phyloP scores from a whole-genome alignment of 1,284 basidiomycete genomes.

The Quambalaria eucalypti region DNA sequence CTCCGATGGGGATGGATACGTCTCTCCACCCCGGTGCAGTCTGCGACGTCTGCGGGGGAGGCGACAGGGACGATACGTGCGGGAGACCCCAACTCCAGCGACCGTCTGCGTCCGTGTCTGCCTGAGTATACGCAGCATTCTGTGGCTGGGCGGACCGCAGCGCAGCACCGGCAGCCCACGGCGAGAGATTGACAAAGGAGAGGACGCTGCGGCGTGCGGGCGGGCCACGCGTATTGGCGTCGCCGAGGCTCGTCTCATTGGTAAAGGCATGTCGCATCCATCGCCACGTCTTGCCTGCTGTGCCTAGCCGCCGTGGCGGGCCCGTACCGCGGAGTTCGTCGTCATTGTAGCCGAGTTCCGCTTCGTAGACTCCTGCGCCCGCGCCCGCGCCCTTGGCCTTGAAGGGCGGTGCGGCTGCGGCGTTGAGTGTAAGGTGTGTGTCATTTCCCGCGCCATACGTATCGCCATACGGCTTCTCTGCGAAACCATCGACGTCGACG shows the following conservation, averaged over 20 bases:
- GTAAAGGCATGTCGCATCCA: not conserved
- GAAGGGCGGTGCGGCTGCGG: too few relatives aligned
- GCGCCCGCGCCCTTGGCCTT: too few relatives aligned
- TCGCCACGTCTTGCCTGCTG: not conserved
- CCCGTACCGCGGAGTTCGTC: not conserved
- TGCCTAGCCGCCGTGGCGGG: too few relatives aligned
- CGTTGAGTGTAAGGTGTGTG: not conserved
- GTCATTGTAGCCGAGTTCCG: not conserved
- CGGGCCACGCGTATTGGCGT: not conserved
- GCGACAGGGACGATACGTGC: too few relatives aligned
- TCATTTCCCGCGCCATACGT: not conserved
- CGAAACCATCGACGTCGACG: not conserved
- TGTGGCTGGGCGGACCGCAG: too few relatives aligned
- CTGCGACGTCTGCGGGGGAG: too few relatives aligned
- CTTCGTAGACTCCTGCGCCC: not conserved
- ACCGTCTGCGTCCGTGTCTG: too few relatives aligned
- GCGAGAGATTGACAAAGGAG: not conserved
- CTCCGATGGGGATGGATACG: too few relatives aligned
- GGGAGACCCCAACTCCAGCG: too few relatives aligned
- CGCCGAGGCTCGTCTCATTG: not conserved
- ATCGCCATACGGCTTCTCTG: not conserved
- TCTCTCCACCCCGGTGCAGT: too few relatives aligned
- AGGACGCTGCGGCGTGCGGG: not conserved
- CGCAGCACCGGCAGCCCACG: too few relatives aligned
- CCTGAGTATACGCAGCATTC: too few relatives aligned